Base-by-base conservation (phyloP, 1,139 yeast species). In the Pichia sorboxylosa region DNA sequence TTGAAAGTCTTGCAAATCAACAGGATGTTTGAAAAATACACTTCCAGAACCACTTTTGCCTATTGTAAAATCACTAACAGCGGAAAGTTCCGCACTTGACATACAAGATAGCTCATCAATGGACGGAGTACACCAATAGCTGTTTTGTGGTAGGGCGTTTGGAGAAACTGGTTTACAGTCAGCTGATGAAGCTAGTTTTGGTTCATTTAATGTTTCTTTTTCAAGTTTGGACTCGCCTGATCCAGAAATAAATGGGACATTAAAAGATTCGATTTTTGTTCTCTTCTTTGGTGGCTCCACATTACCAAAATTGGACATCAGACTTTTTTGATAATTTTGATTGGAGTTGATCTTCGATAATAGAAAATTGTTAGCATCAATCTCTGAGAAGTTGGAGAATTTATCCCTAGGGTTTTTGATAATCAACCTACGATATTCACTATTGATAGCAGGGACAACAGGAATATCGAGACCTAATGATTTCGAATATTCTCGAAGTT, bases 71-170 rank as follows among this genome's bases (percentile, higher is more conserved):
- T 77, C 70, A 10, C 75, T 69, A 13, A 85, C 74, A 17, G 61
- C 59, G 0, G 71, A 44, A 14, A 85, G 63, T 38, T 78, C 71
- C 26, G 66, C 62, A 4, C 56, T 46, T 0, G 80, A 50, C 44
- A 73, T 51, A 8, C 57, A 45, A 1, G 65, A 50, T 6, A 85
- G 60, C 21, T 69, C 73, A 2, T 61, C 61, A 11, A 82, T 59
- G 0, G 81, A 56, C 1, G 96, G 96, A 1, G 76, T 65, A 38
- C 84, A 73, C 92, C 94, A 85, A 52, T 85, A 85, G n/a, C n/a
- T n/a, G n/a, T n/a, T n/a, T n/a, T n/a, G n/a, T n/a, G n/a, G n/a
- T 2, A 75, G 85, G 23, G 10, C 25, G 6, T 6, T 7, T 11
- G 13, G 14, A n/a, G 25, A 11, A 11, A 11, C 13, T 7, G 10